A percentile compares a stretch with the other conserved stretches of the same genome.
Conservation (phyloP, 169 alveolate genomes). For the Besnoitia besnoiti region DNA sequence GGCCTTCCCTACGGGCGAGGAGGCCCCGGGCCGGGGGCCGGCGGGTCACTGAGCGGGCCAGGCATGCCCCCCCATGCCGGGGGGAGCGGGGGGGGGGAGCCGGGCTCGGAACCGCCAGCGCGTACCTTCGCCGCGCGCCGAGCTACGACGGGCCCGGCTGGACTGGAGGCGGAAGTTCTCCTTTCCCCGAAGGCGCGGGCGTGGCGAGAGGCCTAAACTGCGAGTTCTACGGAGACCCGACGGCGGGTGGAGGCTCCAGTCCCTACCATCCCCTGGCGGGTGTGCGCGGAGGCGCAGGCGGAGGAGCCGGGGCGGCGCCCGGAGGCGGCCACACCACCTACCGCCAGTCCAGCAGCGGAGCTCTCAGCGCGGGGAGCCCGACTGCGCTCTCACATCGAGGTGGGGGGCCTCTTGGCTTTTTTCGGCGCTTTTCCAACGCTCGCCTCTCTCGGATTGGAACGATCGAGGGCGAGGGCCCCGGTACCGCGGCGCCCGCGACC, state of each 20-base stretch:
- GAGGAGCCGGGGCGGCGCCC: background rate
- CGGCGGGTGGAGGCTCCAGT: background rate
- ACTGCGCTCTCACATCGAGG: background rate
- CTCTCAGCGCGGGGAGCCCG: background rate
- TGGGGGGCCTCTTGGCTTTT: background rate
- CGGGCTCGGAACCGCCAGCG: background rate
- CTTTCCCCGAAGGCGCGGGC: background rate
- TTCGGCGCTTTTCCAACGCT: background rate
- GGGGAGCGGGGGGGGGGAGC: background rate
- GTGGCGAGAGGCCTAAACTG: background rate
- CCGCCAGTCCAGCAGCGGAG: background rate
- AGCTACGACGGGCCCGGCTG: background rate
- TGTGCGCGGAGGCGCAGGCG: background rate
- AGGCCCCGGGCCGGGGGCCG: background rate
- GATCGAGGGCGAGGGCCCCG: background rate
- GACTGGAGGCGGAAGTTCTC: background rate
- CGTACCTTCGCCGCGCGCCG: background rate
- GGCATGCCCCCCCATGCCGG: background rate
- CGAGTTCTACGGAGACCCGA: background rate
- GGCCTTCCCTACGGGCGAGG: background rate
- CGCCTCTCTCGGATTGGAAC: background rate
- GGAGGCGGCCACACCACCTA: background rate
- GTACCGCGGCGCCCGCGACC: background rate
- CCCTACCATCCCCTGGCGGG: background rate
- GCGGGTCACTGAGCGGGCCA: background rate